Percentiles rank a stretch among this genome's conserved stretches.
Conservation (phyloP, 305 asterid species). For the Striga hermonthica region DNA sequence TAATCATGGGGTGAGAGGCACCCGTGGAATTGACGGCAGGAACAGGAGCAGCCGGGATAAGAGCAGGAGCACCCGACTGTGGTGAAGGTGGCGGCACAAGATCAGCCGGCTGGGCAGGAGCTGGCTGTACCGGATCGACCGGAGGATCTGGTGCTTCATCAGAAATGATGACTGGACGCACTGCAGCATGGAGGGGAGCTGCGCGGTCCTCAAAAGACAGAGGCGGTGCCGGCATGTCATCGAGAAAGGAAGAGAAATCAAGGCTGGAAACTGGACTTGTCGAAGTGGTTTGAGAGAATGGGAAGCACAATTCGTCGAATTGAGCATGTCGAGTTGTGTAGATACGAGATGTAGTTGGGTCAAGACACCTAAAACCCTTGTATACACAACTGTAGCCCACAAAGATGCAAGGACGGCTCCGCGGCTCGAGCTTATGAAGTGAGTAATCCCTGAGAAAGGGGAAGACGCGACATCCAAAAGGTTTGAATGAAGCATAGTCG, state of each 20-base stretch:
- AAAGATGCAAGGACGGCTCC: not conserved
- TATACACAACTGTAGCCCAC: not conserved
- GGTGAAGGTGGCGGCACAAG: not conserved
- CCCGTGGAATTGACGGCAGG: not conserved
- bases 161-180: not conserved
- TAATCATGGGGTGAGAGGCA: not conserved
- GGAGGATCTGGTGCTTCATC: too few relatives aligned
- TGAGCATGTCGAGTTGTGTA: not conserved
- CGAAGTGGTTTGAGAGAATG: not conserved
- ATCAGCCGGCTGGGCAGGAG: not conserved
- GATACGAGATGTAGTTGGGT: not conserved
- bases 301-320: not conserved
- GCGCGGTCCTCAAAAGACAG: not conserved
- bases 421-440: not conserved
- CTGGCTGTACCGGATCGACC: too few relatives aligned
- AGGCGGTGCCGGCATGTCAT: not conserved
- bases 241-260: not conserved
- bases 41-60: not conserved
- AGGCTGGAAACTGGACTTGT: too few relatives aligned
- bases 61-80: not conserved
- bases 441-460: not conserved
- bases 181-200: not conserved
- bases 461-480: not conserved
- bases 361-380: not conserved
- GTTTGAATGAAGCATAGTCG: not conserved